Evolutionary conservation across 2,329 filamentous ascomycete genomes (phyloP).

Genomic region (Diaporthe caulivora): DNA sequence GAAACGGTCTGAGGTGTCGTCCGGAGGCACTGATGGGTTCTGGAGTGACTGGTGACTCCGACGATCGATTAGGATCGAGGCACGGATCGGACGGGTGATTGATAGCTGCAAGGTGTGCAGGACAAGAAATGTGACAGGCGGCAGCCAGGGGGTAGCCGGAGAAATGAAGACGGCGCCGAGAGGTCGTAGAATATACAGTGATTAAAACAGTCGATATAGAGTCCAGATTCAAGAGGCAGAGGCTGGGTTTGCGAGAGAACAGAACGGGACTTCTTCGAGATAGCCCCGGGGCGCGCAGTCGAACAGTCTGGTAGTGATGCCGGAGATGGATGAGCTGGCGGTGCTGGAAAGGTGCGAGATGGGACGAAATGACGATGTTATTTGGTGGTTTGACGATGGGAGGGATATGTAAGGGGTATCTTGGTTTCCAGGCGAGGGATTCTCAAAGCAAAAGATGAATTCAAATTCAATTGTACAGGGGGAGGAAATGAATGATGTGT

Average conservation of each 20-base stretch:
- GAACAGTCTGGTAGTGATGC: constrained; percentile 11
- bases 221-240: not conserved
- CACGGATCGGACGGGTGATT: constrained; percentile 13
- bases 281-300: constrained; percentile 22
- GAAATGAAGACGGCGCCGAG: constrained; percentile 30
- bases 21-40: constrained; percentile 6
- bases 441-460: constrained; percentile 17
- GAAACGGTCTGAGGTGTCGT: constrained; percentile 25
- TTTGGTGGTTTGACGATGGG: constrained; percentile 6
- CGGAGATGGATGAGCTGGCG: not conserved
- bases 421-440: not conserved
- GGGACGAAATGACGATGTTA: constrained; percentile 16
- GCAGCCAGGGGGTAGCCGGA: constrained; percentile 3
- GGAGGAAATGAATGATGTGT: constrained; percentile 21
- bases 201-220: constrained; percentile 24
- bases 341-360: constrained; percentile 1
- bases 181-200: constrained; percentile 34
- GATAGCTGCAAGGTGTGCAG: not conserved
- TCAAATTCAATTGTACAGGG: constrained; percentile 32
- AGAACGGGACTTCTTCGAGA: constrained; percentile 30
- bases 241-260: not conserved
- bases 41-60: constrained; percentile 19
- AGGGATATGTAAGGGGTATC: constrained; percentile 6
- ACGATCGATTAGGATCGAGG: constrained; percentile 2
- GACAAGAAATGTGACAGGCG: not conserved